Evolutionary conservation across 495 filamentous ascomycete species (phyloP), one percentile per base, ranked within the genome.

Genomic region (Podospora fimiseda): DNA sequence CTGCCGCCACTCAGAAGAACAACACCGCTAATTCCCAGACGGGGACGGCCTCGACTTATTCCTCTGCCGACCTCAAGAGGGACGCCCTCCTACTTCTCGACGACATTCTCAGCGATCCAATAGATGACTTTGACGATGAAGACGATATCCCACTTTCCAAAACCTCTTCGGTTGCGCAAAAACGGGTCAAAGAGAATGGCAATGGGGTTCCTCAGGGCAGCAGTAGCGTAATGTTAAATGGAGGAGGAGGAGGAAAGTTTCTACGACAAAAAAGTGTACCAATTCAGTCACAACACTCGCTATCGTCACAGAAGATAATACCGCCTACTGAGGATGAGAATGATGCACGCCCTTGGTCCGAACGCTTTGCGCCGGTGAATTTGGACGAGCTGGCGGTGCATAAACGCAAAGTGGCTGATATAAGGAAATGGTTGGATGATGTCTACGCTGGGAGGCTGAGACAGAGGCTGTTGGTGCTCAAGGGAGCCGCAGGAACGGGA

Each of bases 321-420:
- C 27, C 47, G 30, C 9, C n/a, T 56, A 7, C 38, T 60, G 24
- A 45, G 51, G 22, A 58, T 56, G 18, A 55, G 24, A 68, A 74
- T 7, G 76, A 79, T 40, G 57, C 69, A 37, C 68, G 85, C 60
- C 90, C 94, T 1, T 99, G 94, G 94, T 83, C 86, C 14, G 89
- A 96, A 59, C 80, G 82, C 60, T 97, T 87, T 64, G 80, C 75
- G 2, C 94, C 94, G 0, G 55, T 63, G 1, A 80, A 78, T 55
- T 55, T 94, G n/a, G 82, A 84, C 23, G 90, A 96, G 67, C 74
- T 97, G 49, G 92, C 85, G 0, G 90, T 97, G 30, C 89, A 99
- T 63, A 95, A 90, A 70, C 88, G 77, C 60, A 99, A 99, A 69
- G 90, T 97, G 18, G 70, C 78, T 14, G 91, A 96, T 69, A 90